Conservation (phyloP, 2,329 filamentous ascomycete genomes). For the Cyphellophora europaea region DNA sequence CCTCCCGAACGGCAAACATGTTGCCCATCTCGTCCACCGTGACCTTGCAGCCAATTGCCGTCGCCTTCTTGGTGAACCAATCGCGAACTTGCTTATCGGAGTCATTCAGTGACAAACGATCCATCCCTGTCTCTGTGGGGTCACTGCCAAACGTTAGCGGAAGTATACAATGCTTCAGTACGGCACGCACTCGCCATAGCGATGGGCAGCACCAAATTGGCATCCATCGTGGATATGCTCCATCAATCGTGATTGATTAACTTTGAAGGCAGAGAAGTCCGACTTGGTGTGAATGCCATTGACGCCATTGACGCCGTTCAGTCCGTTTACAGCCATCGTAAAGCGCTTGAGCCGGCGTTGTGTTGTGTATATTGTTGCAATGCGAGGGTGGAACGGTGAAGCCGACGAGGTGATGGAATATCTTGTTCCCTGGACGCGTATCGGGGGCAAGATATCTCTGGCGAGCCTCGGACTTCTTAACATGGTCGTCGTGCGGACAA, state of each 20-base stretch:
- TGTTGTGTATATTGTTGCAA: no score
- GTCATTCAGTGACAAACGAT: conserved; percentile 61
- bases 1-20: conserved; percentile 64
- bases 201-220: conserved; percentile 18
- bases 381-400: no score
- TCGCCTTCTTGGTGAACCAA: conserved; percentile 62
- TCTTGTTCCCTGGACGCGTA: no score
- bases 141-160: no score
- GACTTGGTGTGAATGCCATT: conserved; percentile 12
- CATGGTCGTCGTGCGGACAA: no score
- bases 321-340: no score
- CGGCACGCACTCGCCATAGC: conserved; percentile 17
- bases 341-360: no score
- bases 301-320: conserved; percentile 10
- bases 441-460: no score
- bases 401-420: no score
- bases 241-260: conserved; percentile 18
- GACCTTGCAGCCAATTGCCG: conserved; percentile 55
- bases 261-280: conserved; percentile 16
- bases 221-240: conserved; percentile 19
- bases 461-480: no score
- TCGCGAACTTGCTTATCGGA: conserved; percentile 62
- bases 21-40: conserved; percentile 71
- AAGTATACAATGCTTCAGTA: no score
- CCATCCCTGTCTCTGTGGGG: conserved; percentile 50